Conservation (phyloP, 1,139 yeast genomes). For the Cylindricascospora bacillispora region DNA sequence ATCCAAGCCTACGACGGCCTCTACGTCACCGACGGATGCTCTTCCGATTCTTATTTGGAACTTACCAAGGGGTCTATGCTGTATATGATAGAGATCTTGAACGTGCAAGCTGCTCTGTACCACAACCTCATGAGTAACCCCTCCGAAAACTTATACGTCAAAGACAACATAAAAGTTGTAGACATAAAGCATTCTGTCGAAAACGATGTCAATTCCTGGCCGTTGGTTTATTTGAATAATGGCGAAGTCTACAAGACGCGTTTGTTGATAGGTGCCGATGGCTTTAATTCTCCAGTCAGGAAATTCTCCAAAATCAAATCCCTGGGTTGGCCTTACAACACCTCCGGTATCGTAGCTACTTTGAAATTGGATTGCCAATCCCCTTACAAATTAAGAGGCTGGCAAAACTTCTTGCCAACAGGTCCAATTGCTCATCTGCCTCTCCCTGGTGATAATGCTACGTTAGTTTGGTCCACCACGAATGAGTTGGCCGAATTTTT, state of each 20-base stretch:
- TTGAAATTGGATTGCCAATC: conserved; percentile 61
- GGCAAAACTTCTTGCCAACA: conserved; percentile 84
- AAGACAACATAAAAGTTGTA: conserved; percentile 57
- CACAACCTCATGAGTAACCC: conserved; percentile 7
- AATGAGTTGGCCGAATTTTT: conserved; percentile 60
- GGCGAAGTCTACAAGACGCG: conserved; percentile 59
- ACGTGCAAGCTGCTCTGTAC: conserved; percentile 48
- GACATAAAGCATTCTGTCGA: conserved; percentile 28
- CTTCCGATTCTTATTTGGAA: conserved; percentile 49
- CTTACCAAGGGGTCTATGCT: conserved; percentile 38
- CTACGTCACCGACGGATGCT: conserved; percentile 74
- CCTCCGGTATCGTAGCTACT: conserved; percentile 88
- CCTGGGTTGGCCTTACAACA: conserved; percentile 83
- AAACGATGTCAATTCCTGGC: conserved; percentile 48
- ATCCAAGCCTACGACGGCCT: conserved; percentile 70
- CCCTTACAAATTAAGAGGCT: conserved; percentile 61
- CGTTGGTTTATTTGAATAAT: conserved; percentile 52
- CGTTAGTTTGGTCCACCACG: conserved; percentile 87
- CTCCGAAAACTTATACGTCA: conserved; percentile 24
- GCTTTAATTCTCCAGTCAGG: conserved; percentile 88
- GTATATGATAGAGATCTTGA: conserved; percentile 72
- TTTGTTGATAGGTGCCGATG: conserved; percentile 87
- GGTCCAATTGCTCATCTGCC: conserved; percentile 94
- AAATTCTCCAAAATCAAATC: conserved; percentile 69
- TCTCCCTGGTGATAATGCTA: conserved; percentile 71